Percentiles rank a stretch among this genome's conserved stretches.
Conservation (phyloP, 2,329 filamentous ascomycete genomes). For the Sclerotinia subarctica region DNA sequence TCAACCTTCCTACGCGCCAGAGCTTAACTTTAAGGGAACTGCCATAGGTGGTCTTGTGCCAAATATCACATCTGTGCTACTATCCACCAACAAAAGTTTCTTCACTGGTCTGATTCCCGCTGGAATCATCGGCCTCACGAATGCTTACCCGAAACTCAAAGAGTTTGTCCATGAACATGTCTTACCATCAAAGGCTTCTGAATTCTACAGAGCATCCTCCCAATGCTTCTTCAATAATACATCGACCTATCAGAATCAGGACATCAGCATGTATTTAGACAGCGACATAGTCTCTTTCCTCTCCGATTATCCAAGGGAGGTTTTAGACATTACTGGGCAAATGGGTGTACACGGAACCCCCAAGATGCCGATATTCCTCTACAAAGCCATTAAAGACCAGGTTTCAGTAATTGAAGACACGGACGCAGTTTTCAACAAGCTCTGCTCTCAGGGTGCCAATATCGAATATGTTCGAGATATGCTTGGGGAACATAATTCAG, state of each 20-base stretch:
- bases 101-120: conserved; percentile 36
- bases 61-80: conserved; percentile 42
- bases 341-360: conserved; percentile 42
- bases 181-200: conserved; percentile 32
- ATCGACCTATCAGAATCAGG: conserved; percentile 36
- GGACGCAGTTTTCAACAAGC: conserved; percentile 43
- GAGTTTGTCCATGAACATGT: conserved; percentile 24
- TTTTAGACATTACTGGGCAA: background rate
- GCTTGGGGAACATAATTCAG: conserved; percentile 42
- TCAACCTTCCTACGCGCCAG: conserved; percentile 51
- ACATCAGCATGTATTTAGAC: conserved; percentile 45
- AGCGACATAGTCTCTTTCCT: conserved; percentile 36
- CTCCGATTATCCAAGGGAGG: background rate
- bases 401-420: conserved; percentile 44
- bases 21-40: conserved; percentile 48
- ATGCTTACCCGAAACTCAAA: conserved; percentile 15
- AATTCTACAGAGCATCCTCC: conserved; percentile 36
- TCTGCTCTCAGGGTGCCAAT: conserved; percentile 43
- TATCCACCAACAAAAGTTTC: conserved; percentile 36
- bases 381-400: conserved; percentile 49
- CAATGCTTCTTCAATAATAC: conserved; percentile 34
- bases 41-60: conserved; percentile 49
- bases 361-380: conserved; percentile 47
- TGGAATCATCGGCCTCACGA: conserved; percentile 22
- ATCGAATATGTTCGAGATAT: conserved; percentile 47